phyloP scores from a whole-genome alignment of 2,329 filamentous ascomycete genomes.

The Drechslera avenae region DNA sequence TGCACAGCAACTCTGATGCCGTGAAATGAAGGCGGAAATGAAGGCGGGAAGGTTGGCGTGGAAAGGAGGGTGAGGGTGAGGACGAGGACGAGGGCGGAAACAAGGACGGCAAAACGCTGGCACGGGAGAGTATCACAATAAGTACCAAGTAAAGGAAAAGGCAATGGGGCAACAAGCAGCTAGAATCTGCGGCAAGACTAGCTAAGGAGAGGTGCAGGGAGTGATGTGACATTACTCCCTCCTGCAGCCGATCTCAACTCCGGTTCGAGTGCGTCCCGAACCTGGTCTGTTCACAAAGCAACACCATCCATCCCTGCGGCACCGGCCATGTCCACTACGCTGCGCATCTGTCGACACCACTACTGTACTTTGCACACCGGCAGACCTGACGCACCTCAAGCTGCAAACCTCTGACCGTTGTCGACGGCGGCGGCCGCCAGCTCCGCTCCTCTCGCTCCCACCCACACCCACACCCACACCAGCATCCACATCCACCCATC shows the following conservation, averaged over 20 bases:
- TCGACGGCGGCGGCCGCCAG: neutral
- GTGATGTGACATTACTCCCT: neutral
- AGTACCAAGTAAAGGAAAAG: conserved; percentile 5
- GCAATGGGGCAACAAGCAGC: conserved; percentile 9
- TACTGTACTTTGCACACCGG: no score
- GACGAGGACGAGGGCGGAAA: conserved; percentile 1
- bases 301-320: conserved; percentile 11
- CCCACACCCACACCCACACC: neutral
- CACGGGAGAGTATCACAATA: conserved; percentile 15
- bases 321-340: neutral
- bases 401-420: no score
- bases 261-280: conserved; percentile 13
- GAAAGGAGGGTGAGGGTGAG: conserved; percentile 9
- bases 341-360: no score
- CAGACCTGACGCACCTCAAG: no score
- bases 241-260: conserved; percentile 13
- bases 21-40: neutral
- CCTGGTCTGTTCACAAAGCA: conserved; percentile 12
- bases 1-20: conserved; percentile 15
- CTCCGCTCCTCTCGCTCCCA: neutral
- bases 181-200: conserved; percentile 12
- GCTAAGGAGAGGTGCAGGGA: neutral
- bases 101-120: conserved; percentile 10
- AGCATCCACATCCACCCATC: no score
- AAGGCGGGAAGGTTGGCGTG: conserved; percentile 6